These are phyloP conservation scores for Odontarrhena argentea DNA, from an alignment of 345 rosid species.

Conservation along the genomic window DNA sequence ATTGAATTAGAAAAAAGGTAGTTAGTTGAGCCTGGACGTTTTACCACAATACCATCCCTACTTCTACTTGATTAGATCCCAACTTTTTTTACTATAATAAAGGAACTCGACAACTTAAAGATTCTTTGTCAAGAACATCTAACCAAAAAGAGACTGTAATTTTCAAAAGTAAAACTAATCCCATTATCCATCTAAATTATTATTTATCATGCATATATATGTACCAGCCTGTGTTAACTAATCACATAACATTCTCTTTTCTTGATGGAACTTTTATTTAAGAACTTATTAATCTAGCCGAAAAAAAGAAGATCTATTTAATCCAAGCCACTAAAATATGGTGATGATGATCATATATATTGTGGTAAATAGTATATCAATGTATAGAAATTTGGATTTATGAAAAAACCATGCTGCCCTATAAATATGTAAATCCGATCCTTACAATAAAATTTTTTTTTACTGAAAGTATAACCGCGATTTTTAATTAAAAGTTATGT, in stretches of 20 bases:
- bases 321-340: not conserved
- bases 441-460: too few relatives aligned
- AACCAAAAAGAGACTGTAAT: constrained; percentile 19
- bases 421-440: not conserved
- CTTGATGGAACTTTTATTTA: not conserved
- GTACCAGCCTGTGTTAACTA: constrained; percentile 9
- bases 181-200: not conserved
- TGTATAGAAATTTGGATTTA: not conserved
- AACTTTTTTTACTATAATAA: not conserved
- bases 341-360: not conserved
- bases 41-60: too few relatives aligned
- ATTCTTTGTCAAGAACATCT: constrained; percentile 34
- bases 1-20: too few relatives aligned
- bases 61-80: too few relatives aligned
- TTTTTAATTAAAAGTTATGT: not conserved
- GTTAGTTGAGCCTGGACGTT: too few relatives aligned
- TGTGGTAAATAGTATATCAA: too few relatives aligned
- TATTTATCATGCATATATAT: not conserved
- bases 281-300: too few relatives aligned
- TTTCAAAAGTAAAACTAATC: constrained; percentile 23
- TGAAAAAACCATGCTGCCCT: not conserved
- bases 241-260: not conserved
- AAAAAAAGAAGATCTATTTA: not conserved
- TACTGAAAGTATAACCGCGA: not conserved
- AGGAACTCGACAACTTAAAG: constrained; percentile 27